These are phyloP conservation scores for Xylaria sp. DNA, from an alignment of 2,329 filamentous ascomycete species.

Conservation along the genomic window DNA sequence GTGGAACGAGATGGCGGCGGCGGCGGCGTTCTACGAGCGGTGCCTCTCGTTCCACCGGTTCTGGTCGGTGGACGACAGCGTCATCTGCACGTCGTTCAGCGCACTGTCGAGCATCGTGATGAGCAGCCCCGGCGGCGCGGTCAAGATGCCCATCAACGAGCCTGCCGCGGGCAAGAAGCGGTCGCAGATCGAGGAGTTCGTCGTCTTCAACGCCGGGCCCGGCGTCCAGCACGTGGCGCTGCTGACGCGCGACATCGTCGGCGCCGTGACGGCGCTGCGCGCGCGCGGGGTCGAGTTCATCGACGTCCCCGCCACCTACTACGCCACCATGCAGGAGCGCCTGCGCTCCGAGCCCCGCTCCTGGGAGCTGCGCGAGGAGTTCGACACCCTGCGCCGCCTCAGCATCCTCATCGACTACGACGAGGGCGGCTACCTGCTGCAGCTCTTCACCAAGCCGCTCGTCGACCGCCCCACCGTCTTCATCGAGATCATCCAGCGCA, in stretches of 20 bases:
- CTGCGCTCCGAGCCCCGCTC: conserved; percentile 64
- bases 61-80: conserved; percentile 93
- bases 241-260: conserved; percentile 77
- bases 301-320: conserved; percentile 84
- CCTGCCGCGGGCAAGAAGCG: conserved; percentile 88
- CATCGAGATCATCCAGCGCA: conserved; percentile 92
- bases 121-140: conserved; percentile 78
- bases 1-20: conserved; percentile 81
- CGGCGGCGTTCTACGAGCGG: conserved; percentile 77
- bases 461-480: conserved; percentile 96
- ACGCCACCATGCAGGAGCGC: conserved; percentile 73
- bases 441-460: conserved; percentile 81
- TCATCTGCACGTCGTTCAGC: conserved; percentile 91
- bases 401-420: conserved; percentile 96
- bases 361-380: conserved; percentile 75
- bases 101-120: conserved; percentile 90
- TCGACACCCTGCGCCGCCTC: conserved; percentile 73
- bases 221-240: conserved; percentile 95
- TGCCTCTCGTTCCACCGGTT: conserved; percentile 93
- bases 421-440: conserved; percentile 81
- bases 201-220: conserved; percentile 85
- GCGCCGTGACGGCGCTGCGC: conserved; percentile 74
- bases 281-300: conserved; percentile 94
- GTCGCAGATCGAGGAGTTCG: conserved; percentile 91
- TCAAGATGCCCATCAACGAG: conserved; percentile 99